Conservation (phyloP, 495 filamentous ascomycete species). For the Trichocladium uniseriatum region DNA sequence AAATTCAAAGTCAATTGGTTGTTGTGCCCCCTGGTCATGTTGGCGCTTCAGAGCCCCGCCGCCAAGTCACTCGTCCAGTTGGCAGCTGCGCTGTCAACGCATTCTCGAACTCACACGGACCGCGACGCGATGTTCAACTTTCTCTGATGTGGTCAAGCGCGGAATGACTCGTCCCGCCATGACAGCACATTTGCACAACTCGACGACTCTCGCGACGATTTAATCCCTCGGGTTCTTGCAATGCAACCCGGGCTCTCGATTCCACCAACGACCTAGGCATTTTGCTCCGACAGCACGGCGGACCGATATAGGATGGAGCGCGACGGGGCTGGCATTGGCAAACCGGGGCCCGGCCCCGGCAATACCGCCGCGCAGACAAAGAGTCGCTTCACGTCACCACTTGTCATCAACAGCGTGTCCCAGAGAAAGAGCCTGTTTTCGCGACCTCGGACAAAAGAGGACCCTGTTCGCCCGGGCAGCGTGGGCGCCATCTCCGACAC, state of each 20-base stretch:
- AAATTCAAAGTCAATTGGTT: too few species aligned
- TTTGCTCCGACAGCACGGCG: background rate
- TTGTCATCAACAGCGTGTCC: constrained; percentile 22
- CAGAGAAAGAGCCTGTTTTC: constrained; percentile 17
- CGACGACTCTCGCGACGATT: background rate
- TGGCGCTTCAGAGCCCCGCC: background rate
- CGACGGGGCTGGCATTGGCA: constrained; percentile 9
- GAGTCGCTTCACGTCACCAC: constrained; percentile 15
- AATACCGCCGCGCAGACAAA: constrained; percentile 6
- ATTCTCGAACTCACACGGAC: background rate
- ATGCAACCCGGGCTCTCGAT: background rate
- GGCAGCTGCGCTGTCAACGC: background rate
- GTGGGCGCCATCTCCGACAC: constrained; percentile 11
- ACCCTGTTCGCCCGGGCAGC: constrained; percentile 5
- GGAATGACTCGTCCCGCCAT: background rate
- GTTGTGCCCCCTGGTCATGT: too few species aligned
- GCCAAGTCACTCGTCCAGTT: background rate
- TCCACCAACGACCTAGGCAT: background rate
- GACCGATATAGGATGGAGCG: constrained; percentile 19
- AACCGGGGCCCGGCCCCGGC: background rate
- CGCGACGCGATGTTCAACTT: background rate
- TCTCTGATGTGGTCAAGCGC: background rate
- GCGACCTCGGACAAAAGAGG: constrained; percentile 14
- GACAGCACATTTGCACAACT: background rate
- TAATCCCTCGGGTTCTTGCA: background rate